A percentile compares a stretch with the other conserved stretches of the same genome.
phyloP scores from a whole-genome alignment of 345 rosid species.

The Acer yangbiense region DNA sequence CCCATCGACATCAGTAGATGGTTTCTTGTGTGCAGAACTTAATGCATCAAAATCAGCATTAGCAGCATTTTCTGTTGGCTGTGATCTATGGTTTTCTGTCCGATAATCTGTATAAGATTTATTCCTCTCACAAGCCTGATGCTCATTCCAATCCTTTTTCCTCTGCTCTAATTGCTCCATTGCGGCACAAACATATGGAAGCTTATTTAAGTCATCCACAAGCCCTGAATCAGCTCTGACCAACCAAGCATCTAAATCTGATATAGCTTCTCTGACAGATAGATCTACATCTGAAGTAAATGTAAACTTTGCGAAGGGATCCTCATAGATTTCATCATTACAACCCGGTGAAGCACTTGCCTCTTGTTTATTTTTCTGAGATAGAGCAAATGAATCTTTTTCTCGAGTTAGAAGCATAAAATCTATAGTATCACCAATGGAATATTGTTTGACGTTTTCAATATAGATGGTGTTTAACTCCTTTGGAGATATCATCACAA shows the following conservation, averaged over 20 bases:
- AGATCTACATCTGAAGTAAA: slow-evolving; percentile 83
- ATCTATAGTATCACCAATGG: slow-evolving; percentile 65
- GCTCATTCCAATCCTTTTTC: slow-evolving; percentile 78
- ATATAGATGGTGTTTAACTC: slow-evolving; percentile 75
- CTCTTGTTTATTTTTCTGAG: slow-evolving; percentile 41
- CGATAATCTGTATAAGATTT: slow-evolving; percentile 28
- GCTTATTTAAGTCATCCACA: slow-evolving; percentile 87
- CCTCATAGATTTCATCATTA: slow-evolving; percentile 32
- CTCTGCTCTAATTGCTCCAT: slow-evolving; percentile 79
- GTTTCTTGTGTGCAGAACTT: slow-evolving; percentile 25
- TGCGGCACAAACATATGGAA: slow-evolving; percentile 89
- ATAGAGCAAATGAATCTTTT: slow-evolving; percentile 67
- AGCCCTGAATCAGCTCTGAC: slow-evolving; percentile 85
- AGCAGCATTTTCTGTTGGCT: slow-evolving; percentile 30
- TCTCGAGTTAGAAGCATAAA: slow-evolving; percentile 80
- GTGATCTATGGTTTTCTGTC: slow-evolving; percentile 27
- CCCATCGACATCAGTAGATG: slow-evolving; percentile 26
- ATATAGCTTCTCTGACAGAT: slow-evolving; percentile 80
- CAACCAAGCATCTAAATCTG: slow-evolving; percentile 89
- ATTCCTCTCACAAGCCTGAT: slow-evolving; percentile 29
- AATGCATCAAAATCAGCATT: slow-evolving; percentile 29
- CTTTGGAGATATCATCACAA: slow-evolving; percentile 78
- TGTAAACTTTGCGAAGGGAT: slow-evolving; percentile 76
- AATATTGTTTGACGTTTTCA: slow-evolving; percentile 70
- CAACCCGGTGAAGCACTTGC: slow-evolving; percentile 11